Percentiles rank a stretch among this genome's conserved stretches.
These are phyloP conservation scores for Haematococcus sp. DNA, from an alignment of 139 green algal genomes.

Conservation along the genomic window DNA sequence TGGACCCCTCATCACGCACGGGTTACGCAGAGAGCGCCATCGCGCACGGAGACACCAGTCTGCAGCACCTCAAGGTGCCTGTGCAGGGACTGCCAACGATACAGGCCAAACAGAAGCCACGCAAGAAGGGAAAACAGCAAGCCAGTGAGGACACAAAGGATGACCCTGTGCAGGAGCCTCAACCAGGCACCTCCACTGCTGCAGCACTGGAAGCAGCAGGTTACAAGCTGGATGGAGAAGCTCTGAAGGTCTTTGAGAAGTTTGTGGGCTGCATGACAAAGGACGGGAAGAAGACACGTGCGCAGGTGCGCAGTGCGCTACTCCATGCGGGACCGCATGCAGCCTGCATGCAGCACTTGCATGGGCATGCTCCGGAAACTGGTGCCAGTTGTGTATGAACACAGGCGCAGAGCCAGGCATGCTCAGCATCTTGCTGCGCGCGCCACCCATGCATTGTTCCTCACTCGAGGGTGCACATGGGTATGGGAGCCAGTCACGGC, in stretches of 20 bases:
- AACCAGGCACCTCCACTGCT: background rate
- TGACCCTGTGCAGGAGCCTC: too few relatives aligned
- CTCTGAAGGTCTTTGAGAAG: constrained; percentile 15
- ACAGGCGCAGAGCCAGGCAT: too few relatives aligned
- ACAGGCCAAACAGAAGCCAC: too few relatives aligned
- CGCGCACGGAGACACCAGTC: background rate
- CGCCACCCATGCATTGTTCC: too few relatives aligned
- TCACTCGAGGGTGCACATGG: too few relatives aligned
- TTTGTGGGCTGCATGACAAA: constrained; percentile 25
- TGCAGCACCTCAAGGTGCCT: background rate
- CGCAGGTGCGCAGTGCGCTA: background rate
- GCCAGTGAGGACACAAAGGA: too few relatives aligned
- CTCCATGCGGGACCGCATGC: too few relatives aligned
- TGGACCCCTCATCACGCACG: background rate
- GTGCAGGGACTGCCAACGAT: too few relatives aligned
- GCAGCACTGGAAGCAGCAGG: background rate
- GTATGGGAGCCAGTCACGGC: too few relatives aligned
- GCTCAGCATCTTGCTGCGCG: too few relatives aligned
- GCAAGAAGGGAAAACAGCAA: too few relatives aligned
- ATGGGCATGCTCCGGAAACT: background rate
- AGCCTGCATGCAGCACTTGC: background rate
- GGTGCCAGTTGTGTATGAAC: background rate
- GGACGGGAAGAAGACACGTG: constrained; percentile 15
- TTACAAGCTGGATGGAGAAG: background rate
- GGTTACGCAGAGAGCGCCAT: background rate